Conservation (phyloP, 108 stramenopile genomes). For the Epithemia pelagica region DNA sequence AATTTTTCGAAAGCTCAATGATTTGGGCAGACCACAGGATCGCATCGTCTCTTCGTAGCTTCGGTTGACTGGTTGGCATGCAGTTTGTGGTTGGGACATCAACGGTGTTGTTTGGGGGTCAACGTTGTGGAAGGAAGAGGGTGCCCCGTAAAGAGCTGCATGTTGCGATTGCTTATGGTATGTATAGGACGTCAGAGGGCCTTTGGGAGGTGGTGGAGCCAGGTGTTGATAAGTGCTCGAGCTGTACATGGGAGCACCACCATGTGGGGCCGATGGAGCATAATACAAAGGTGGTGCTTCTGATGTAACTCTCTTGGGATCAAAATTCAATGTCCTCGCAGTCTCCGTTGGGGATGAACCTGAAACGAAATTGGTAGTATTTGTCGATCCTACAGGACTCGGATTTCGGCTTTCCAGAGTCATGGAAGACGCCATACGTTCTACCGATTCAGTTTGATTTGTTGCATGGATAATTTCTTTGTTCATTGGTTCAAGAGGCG, state of each 20-base stretch:
- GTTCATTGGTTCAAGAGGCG: not conserved
- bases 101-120: not conserved
- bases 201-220: too few species aligned
- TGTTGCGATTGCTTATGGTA: not conserved
- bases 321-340: too few species aligned
- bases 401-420: not conserved
- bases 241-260: too few species aligned
- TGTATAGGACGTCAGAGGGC: too few species aligned
- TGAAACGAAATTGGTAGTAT: too few species aligned
- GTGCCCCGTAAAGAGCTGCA: not conserved
- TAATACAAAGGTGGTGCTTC: too few species aligned
- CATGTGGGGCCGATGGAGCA: too few species aligned
- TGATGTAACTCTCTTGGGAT: too few species aligned
- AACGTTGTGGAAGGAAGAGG: not conserved
- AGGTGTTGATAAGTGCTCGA: too few species aligned
- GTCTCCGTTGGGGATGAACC: too few species aligned
- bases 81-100: not conserved
- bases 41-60: constrained; percentile 27
- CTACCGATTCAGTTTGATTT: not conserved
- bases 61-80: not conserved
- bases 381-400: not conserved
- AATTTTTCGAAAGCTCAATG: constrained; percentile 73
- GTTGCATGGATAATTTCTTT: not conserved
- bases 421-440: not conserved
- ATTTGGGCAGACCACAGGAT: constrained; percentile 46